These are phyloP conservation scores for Eutrema salsugineum DNA, from an alignment of 441 rosid species.

Conservation along the genomic window DNA sequence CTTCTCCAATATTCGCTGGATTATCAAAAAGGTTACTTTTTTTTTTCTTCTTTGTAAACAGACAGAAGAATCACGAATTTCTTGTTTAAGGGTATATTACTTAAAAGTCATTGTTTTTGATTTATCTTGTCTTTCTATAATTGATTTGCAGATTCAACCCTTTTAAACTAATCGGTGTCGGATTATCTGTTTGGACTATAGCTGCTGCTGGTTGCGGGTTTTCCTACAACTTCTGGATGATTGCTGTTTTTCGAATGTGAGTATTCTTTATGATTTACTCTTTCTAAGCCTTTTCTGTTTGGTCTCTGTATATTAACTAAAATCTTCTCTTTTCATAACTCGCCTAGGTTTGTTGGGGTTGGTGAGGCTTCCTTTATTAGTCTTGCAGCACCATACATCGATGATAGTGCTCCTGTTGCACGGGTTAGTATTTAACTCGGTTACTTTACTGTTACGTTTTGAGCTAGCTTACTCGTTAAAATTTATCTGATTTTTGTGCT, in stretches of 20 bases:
- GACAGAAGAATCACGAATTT: background rate
- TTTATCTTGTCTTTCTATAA: background rate
- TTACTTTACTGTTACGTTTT: background rate
- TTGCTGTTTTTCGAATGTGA: conserved; percentile 62
- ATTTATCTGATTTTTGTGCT: background rate
- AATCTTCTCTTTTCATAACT: background rate
- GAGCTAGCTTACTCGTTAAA: background rate
- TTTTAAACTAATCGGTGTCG: conserved; percentile 64
- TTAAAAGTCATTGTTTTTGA: background rate
- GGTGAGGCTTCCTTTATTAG: conserved; percentile 83
- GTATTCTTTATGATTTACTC: background rate
- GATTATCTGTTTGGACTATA: conserved; percentile 64
- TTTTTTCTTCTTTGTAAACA: background rate
- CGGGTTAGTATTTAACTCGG: conserved; percentile 34
- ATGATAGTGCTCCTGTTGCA: conserved; percentile 62
- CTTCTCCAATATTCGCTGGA: conserved; percentile 70
- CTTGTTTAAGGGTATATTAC: background rate
- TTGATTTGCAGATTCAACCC: conserved; percentile 48
- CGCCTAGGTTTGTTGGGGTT: conserved; percentile 65
- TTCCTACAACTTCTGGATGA: conserved; percentile 66
- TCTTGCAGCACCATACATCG: conserved; percentile 79
- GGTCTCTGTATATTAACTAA: background rate
- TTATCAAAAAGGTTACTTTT: conserved; percentile 53
- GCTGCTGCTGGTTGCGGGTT: conserved; percentile 58
- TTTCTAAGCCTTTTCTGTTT: background rate